Base-by-base conservation (phyloP, 1,284 basidiomycete species). In the Xanthoconium separans region DNA sequence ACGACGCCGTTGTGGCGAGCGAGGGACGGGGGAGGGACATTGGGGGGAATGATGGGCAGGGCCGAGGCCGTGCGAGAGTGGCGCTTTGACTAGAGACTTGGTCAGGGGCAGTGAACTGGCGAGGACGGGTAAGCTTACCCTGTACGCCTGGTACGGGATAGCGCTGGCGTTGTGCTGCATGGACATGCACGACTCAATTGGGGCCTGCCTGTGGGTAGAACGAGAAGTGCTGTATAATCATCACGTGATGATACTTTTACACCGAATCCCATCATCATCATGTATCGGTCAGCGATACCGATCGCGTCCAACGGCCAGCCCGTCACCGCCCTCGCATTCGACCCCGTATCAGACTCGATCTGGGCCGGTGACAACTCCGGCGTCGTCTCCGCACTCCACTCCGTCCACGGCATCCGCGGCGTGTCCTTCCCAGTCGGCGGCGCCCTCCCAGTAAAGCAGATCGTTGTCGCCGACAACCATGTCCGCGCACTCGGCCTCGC, bases 271-370 rank as follows among this genome's bases (percentile, higher is more conserved):
- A n/a, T n/a, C n/a, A n/a, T n/a, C 39, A 3, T 12, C 60, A 72
- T 73, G 50, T 81, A 80, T 56, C 71, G 70, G 37, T 57, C 67
- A 42, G 66, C 70, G 20, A 54, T 62, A 13, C 69, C 78, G 13
- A 76, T 80, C 47, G 57, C 65, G 2, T 68, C 71, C 15, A 18
- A 36, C 5, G 67, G 75, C 11, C 79, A 82, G 59, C 76, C 84
- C 37, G 76, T 89, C 44, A 87, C 89, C 20, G 81, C 89, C 0
- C 78, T 98, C 55, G 82, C 86, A 4, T 94, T 98, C 68, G 95
- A 98, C 73, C 89, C 93, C 7, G 87, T 90, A 41, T 89, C 91
- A 2, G 95, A 98, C 71, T 83, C 90, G 13, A 76, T 98, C 36
- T 97, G 95, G 94, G 79, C 89, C 45, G 95, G 94, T 43, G 81